Conservation (phyloP, 1,284 basidiomycete species). For the Rhizoctonia solani region DNA sequence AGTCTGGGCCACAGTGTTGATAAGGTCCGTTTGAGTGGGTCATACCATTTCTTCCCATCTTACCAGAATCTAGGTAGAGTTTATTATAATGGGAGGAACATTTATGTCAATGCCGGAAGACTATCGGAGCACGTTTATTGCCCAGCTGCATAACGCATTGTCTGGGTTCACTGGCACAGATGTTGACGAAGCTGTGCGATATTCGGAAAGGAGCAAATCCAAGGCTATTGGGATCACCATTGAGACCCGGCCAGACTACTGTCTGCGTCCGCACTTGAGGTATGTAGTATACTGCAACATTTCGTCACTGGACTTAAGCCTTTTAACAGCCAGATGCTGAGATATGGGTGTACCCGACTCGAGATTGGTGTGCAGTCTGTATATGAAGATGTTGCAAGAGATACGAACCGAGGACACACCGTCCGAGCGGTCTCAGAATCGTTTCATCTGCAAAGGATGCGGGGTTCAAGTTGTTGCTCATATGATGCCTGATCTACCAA, state of each 20-base stretch:
- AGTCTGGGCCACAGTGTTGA: slow-evolving; percentile 95
- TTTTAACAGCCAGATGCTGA: slow-evolving; percentile 87
- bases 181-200: slow-evolving; percentile 97
- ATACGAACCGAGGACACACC: slow-evolving; percentile 98
- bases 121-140: slow-evolving; percentile 91
- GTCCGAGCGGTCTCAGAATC: slow-evolving; percentile 97
- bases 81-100: slow-evolving; percentile 99
- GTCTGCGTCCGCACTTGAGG: slow-evolving; percentile 93
- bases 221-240: slow-evolving; percentile 99
- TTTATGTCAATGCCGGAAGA: slow-evolving; percentile 99
- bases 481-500: slow-evolving; percentile 98
- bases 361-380: slow-evolving; percentile 99
- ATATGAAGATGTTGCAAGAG: slow-evolving; percentile 98
- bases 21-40: slow-evolving; percentile 66
- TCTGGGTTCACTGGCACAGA: slow-evolving; percentile 93
- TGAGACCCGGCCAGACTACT: slow-evolving; percentile 98
- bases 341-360: slow-evolving; percentile 96
- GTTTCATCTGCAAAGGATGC: slow-evolving; percentile 98
- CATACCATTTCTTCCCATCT: not conserved
- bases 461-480: slow-evolving; percentile 98
- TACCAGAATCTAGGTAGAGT: slow-evolving; percentile 72
- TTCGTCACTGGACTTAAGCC: not conserved
- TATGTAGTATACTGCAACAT: slow-evolving; percentile 41
- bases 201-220: slow-evolving; percentile 95
- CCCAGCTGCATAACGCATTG: slow-evolving; percentile 95